phyloP scores from a whole-genome alignment of 441 rosid genomes.

The Gossypium lobatum region DNA sequence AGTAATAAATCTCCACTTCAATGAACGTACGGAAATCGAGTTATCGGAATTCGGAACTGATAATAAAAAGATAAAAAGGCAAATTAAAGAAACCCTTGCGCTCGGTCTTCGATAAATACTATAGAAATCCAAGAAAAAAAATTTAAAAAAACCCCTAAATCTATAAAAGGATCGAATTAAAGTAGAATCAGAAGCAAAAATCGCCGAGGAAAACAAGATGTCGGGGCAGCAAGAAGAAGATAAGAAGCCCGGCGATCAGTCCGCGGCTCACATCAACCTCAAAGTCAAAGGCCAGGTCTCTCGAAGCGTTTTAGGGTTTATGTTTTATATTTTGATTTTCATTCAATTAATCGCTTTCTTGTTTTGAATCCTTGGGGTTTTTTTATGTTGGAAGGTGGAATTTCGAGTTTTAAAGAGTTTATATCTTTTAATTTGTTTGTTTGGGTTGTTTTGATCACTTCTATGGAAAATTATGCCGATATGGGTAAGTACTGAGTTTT shows the following conservation, averaged over 20 bases:
- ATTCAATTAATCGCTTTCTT: not conserved
- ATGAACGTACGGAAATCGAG: too few species aligned
- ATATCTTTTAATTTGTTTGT: not conserved
- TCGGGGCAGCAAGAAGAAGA: constrained; percentile 24
- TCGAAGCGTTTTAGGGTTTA: not conserved
- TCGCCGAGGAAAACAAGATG: not conserved
- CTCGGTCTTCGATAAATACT: too few species aligned
- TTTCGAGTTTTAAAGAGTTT: not conserved
- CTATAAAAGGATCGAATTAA: not conserved
- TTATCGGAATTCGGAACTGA: too few species aligned
- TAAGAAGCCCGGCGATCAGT: constrained; percentile 71
- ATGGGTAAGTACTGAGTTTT: not conserved
- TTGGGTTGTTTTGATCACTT: not conserved
- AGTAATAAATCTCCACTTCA: too few species aligned
- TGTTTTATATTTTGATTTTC: not conserved
- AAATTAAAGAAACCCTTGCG: too few species aligned
- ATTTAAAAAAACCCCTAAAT: not conserved
- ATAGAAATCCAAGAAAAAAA: not conserved
- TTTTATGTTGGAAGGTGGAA: not conserved
- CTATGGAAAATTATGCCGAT: not conserved
- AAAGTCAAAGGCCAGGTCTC: constrained; percentile 89
- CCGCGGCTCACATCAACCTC: constrained; percentile 69
- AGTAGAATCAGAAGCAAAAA: not conserved
- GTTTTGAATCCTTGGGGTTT: not conserved
- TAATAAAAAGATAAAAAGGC: too few species aligned